Conservation (phyloP, 139 green algal species). For the Chlamydomonas schloesseri region DNA sequence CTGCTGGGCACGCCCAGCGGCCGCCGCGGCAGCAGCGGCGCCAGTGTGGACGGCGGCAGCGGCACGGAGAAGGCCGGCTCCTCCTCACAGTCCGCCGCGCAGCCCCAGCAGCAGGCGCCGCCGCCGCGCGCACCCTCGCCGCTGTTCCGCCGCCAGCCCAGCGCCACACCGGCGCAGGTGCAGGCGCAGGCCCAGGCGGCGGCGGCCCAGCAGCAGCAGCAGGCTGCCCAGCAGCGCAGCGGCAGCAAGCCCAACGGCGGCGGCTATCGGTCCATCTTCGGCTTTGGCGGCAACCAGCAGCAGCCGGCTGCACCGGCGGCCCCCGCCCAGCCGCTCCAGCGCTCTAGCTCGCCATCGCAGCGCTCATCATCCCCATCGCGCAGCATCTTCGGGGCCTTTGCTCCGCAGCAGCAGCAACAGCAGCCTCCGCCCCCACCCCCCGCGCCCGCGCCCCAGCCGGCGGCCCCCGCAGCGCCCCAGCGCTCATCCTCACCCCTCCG, state of each 20-base stretch:
- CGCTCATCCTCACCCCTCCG: background rate
- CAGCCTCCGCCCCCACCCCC: background rate
- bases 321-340: too few relatives aligned
- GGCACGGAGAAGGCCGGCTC: background rate
- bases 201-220: too few relatives aligned
- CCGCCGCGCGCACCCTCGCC: background rate
- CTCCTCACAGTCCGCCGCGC: background rate
- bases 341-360: too few relatives aligned
- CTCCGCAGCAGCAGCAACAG: background rate
- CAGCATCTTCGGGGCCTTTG: too few relatives aligned
- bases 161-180: too few relatives aligned
- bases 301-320: background rate
- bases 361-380: too few relatives aligned
- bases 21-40: conserved; percentile 26
- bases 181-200: too few relatives aligned
- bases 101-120: background rate
- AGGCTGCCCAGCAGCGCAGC: too few relatives aligned
- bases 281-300: background rate
- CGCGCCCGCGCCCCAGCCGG: background rate
- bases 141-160: background rate
- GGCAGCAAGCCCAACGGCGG: background rate
- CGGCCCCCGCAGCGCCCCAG: background rate
- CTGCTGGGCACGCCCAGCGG: conserved; percentile 12
- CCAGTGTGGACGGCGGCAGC: conserved; percentile 7
- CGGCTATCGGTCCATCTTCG: conserved; percentile 28